These are phyloP conservation scores for Avena sativa DNA, from an alignment of 176 grass and related monocot species.

Conservation along the genomic window DNA sequence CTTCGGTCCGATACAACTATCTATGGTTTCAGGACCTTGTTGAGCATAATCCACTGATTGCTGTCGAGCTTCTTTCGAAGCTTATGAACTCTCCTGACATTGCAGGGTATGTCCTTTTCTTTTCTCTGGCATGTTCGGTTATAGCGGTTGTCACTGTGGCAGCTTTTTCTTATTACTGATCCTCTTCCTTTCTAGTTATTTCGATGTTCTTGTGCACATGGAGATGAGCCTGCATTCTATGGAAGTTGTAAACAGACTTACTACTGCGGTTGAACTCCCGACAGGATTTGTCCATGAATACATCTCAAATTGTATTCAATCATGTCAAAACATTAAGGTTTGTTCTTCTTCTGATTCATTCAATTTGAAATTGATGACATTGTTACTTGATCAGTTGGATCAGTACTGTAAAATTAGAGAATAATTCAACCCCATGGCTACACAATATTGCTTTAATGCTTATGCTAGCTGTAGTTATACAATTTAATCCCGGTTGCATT, in stretches of 20 bases:
- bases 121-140: slow-evolving; percentile 29
- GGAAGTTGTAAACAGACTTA: slow-evolving; percentile 99
- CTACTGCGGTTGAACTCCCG: slow-evolving; percentile 90
- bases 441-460: not conserved
- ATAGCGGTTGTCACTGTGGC: not conserved
- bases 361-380: slow-evolving; percentile 18
- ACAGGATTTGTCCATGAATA: slow-evolving; percentile 96
- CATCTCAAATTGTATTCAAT: slow-evolving; percentile 97
- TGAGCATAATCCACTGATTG: slow-evolving; percentile 96
- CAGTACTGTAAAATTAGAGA: not conserved
- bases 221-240: slow-evolving; percentile 99
- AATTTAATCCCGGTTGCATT: slow-evolving; percentile 17
- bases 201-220: slow-evolving; percentile 97
- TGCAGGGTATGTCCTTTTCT: slow-evolving; percentile 59
- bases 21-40: slow-evolving; percentile 82
- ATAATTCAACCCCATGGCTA: slow-evolving; percentile 18
- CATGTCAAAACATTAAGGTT: slow-evolving; percentile 99
- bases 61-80: slow-evolving; percentile 97
- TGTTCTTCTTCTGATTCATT: slow-evolving; percentile 44
- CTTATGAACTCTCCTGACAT: slow-evolving; percentile 96
- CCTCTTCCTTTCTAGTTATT: slow-evolving; percentile 60
- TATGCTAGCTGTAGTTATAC: not conserved
- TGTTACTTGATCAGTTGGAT: not conserved
- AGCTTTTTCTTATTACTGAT: slow-evolving; percentile 10
- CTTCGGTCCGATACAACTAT: slow-evolving; percentile 27